A percentile compares a stretch with the other conserved stretches of the same genome.
These are phyloP conservation scores for Aspergillus intermedius DNA, from an alignment of 2,329 filamentous ascomycete species.

Conservation along the genomic window DNA sequence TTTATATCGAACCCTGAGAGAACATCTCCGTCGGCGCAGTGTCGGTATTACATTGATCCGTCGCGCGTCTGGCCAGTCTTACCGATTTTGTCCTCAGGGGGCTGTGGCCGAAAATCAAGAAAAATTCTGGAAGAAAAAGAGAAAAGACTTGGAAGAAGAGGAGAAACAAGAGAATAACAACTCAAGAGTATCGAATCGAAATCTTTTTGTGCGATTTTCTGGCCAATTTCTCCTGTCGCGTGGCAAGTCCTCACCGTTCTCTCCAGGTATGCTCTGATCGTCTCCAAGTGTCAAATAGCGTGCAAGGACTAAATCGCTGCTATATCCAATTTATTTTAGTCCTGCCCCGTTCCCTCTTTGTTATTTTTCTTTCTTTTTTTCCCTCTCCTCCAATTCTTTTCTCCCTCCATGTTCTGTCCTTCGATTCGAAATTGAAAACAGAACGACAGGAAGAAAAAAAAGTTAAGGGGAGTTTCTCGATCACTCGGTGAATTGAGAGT, in stretches of 20 bases:
- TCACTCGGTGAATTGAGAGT: constrained; percentile 5
- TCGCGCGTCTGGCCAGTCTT: neutral
- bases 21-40: neutral
- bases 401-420: neutral
- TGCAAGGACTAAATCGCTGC: neutral
- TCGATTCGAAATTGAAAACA: neutral
- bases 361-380: too few relatives aligned
- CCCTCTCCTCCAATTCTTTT: neutral
- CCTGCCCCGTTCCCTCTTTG: neutral
- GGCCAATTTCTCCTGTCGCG: neutral
- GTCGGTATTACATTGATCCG: neutral
- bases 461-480: neutral
- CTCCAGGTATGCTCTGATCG: neutral
- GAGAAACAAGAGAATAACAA: neutral
- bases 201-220: neutral
- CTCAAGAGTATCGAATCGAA: neutral
- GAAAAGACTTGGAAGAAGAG: neutral
- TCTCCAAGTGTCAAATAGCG: neutral
- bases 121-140: neutral
- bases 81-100: constrained; percentile 1
- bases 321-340: neutral
- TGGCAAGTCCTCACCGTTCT: neutral
- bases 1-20: neutral
- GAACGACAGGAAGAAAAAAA: neutral
- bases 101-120: neutral